Evolutionary conservation across 805 yeast species (phyloP), one percentile per base, ranked within the genome.

Genomic region (Candida chilensis): DNA sequence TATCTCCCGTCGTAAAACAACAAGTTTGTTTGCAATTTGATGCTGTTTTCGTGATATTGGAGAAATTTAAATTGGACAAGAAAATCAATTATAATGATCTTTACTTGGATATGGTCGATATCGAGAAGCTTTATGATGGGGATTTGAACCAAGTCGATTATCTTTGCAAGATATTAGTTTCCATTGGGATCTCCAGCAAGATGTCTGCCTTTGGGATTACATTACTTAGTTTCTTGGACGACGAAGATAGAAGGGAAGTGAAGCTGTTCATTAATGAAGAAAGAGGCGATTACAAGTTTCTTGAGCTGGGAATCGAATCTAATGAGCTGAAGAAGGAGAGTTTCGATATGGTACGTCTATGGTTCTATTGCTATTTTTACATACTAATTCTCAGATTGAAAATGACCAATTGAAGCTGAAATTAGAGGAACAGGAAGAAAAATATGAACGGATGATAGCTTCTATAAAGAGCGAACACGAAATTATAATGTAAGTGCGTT

Each of bases 161-260:
- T 6, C 11, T 22, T 11, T 22, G 25, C 25, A 7, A n/a, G 13
- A 7, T 22, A 8, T 22, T 22, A n/a, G 13, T 22, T 22, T 15
- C 11, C 7, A 11, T 22, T 22, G 25, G 25, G 11, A 22, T 11
- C 12, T 15, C 13, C 15, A 22, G 25, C 13, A 22, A 22, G 13
- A 22, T 22, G 25, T 12, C 25, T 8, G 25, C 25, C 11, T 22
- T 22, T 11, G 25, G 25, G 13, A 12, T 22, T 11, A 22, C 25
- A 7, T 7, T 22, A 6, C 11, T 22, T 7, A 22, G 25, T 11
- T 22, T 22, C 13, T 22, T 22, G 13, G 13, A 15, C 13, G 25
- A 22, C 6, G 13, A 7, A 6, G 25, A 22, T 22, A 22, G 13
- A n/a, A 22, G 13, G 13, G 25, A 8, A 7, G 13, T 22, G 6